Evolutionary conservation across 768 basidiomycete species (phyloP).

Genomic region (Peribolospora kevripleyi): DNA sequence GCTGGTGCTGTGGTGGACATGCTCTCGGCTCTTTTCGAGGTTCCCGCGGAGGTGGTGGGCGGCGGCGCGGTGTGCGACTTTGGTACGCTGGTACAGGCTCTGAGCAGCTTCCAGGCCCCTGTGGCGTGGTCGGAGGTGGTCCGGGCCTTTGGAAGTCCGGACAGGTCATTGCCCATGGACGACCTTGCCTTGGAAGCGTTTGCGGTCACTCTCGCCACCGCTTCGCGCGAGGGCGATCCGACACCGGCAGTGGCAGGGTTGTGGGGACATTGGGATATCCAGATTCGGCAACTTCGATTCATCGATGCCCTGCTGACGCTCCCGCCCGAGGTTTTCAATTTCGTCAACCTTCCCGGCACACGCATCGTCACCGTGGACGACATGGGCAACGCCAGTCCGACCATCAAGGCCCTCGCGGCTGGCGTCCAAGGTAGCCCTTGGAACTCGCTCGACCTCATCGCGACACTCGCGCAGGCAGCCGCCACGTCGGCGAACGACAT

Average conservation of each 20-base stretch:
- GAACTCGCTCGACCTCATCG: slow-evolving; percentile 80
- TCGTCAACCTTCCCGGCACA: slow-evolving; percentile 55
- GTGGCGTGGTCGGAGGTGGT: no score
- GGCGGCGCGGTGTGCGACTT: no score
- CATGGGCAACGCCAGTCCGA: slow-evolving; percentile 56
- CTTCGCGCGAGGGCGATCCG: background rate
- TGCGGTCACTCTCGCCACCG: background rate
- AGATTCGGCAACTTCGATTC: slow-evolving; percentile 59
- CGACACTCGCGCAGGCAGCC: slow-evolving; percentile 45
- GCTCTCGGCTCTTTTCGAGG: no score
- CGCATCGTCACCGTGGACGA: slow-evolving; percentile 69
- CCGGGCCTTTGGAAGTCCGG: no score
- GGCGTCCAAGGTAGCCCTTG: slow-evolving; percentile 80
- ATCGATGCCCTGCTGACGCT: slow-evolving; percentile 71
- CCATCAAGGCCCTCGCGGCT: slow-evolving; percentile 71
- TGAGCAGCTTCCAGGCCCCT: no score
- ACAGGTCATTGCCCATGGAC: no score
- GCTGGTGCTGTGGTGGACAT: no score
- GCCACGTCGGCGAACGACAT: slow-evolving; percentile 27
- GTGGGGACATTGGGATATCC: slow-evolving; percentile 66
- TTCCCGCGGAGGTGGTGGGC: no score
- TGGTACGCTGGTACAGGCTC: no score
- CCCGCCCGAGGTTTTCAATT: slow-evolving; percentile 74
- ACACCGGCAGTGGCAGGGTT: slow-evolving; percentile 63
- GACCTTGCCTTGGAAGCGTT: no score